Evolutionary conservation across 176 grass and related monocot genomes (phyloP).

Genomic region (Aegilops bicornis): DNA sequence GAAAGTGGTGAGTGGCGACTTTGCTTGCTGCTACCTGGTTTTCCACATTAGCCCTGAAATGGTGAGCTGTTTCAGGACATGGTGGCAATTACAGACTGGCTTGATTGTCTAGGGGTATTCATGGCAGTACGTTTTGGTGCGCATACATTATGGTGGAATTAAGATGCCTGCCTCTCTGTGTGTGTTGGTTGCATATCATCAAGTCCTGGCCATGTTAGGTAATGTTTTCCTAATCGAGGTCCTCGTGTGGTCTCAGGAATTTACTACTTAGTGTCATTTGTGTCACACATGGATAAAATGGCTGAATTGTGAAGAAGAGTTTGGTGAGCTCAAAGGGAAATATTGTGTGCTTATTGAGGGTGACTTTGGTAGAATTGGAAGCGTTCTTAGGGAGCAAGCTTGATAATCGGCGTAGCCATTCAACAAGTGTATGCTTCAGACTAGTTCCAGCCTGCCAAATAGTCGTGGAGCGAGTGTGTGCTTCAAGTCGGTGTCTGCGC

Average conservation of each 20-base stretch:
- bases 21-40: background rate
- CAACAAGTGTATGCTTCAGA: background rate
- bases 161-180: background rate
- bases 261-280: background rate
- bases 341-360: background rate
- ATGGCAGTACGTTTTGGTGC: background rate
- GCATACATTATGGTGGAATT: background rate
- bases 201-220: background rate
- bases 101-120: constrained; percentile 1
- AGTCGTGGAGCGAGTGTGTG: background rate
- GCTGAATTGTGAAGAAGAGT: background rate
- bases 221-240: background rate
- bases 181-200: background rate
- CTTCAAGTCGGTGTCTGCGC: background rate
- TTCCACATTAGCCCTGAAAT: constrained; percentile 19
- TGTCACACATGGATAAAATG: background rate
- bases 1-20: constrained; percentile 5
- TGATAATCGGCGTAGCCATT: background rate
- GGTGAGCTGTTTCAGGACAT: constrained; percentile 24
- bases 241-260: background rate
- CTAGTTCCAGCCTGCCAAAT: background rate
- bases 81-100: constrained; percentile 17
- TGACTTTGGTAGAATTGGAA: background rate
- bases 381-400: background rate
- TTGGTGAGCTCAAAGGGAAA: background rate